Conservation (phyloP, 139 green algal genomes). For the Spirogloea muscicola region DNA sequence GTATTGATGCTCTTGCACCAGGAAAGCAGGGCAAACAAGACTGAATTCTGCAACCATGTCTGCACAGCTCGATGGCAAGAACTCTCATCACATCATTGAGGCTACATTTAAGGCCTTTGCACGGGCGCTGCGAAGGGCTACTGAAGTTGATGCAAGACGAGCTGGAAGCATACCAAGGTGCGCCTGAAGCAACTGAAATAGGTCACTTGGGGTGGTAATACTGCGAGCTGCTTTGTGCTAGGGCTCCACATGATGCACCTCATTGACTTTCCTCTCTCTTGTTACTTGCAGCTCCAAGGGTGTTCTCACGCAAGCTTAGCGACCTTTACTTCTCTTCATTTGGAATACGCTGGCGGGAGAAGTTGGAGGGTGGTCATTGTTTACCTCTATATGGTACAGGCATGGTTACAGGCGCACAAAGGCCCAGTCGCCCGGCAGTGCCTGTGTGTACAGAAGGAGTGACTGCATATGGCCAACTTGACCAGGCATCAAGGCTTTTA, state of each 20-base stretch:
- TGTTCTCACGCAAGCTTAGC: constrained; percentile 13
- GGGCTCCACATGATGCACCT: background rate
- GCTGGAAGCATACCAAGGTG: constrained; percentile 32
- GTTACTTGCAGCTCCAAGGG: constrained; percentile 13
- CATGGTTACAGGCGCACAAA: too few relatives aligned
- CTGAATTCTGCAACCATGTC: background rate
- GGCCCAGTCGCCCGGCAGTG: too few relatives aligned
- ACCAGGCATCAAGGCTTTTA: too few relatives aligned
- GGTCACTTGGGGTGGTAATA: background rate
- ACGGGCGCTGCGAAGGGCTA: constrained; percentile 79
- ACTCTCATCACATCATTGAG: constrained; percentile 99
- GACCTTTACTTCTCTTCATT: too few relatives aligned
- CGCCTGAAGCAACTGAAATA: too few relatives aligned
- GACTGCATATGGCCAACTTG: too few relatives aligned
- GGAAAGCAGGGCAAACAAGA: background rate
- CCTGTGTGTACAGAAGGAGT: too few relatives aligned
- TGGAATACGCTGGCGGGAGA: too few relatives aligned
- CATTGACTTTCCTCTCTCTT: background rate
- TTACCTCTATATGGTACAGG: too few relatives aligned
- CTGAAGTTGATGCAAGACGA: constrained; percentile 79
- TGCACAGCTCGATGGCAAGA: constrained; percentile 65
- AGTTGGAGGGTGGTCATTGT: too few relatives aligned
- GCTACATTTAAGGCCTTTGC: constrained; percentile 99
- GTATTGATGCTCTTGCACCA: background rate
- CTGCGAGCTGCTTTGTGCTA: background rate